Evolutionary conservation across 108 stramenopile genomes (phyloP).

Genomic region (Nitzschia putrida): DNA sequence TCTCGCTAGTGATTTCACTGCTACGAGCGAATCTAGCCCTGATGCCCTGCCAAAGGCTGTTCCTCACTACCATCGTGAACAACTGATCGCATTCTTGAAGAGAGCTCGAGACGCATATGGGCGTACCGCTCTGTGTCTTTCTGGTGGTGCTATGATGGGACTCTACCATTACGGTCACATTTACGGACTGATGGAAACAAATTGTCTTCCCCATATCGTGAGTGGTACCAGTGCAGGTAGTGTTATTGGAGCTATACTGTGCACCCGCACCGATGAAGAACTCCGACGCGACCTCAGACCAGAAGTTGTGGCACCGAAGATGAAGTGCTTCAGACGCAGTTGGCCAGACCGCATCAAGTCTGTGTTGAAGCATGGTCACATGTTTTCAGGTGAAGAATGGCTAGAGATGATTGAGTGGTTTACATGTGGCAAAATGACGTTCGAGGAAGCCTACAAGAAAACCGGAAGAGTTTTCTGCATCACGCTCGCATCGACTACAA

Average conservation of each 20-base stretch:
- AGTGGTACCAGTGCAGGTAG: slow-evolving; percentile 94
- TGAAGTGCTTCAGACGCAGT: slow-evolving; percentile 67
- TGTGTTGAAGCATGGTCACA: slow-evolving; percentile 52
- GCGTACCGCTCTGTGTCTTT: slow-evolving; percentile 91
- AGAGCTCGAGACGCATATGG: slow-evolving; percentile 94
- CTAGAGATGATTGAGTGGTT: slow-evolving; percentile 70
- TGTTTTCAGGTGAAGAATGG: slow-evolving; percentile 83
- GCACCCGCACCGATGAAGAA: slow-evolving; percentile 92
- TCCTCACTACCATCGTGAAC: slow-evolving; percentile 48
- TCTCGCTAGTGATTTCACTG: not conserved
- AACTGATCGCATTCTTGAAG: slow-evolving; percentile 72
- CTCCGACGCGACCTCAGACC: slow-evolving; percentile 67
- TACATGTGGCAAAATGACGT: slow-evolving; percentile 88
- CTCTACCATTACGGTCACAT: slow-evolving; percentile 93
- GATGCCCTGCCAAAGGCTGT: not conserved
- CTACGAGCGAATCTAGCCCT: not conserved
- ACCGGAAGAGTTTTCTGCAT: slow-evolving; percentile 96
- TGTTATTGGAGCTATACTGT: slow-evolving; percentile 89
- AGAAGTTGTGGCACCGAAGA: slow-evolving; percentile 49
- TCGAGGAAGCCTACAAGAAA: slow-evolving; percentile 95
- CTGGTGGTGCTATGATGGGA: slow-evolving; percentile 94
- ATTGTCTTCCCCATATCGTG: slow-evolving; percentile 89
- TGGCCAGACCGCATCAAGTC: slow-evolving; percentile 67
- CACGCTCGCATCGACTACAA: slow-evolving; percentile 87
- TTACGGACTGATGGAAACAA: slow-evolving; percentile 78